Evolutionary conservation across 1,284 basidiomycete species (phyloP).

Genomic region (Dichomitus squalens): DNA sequence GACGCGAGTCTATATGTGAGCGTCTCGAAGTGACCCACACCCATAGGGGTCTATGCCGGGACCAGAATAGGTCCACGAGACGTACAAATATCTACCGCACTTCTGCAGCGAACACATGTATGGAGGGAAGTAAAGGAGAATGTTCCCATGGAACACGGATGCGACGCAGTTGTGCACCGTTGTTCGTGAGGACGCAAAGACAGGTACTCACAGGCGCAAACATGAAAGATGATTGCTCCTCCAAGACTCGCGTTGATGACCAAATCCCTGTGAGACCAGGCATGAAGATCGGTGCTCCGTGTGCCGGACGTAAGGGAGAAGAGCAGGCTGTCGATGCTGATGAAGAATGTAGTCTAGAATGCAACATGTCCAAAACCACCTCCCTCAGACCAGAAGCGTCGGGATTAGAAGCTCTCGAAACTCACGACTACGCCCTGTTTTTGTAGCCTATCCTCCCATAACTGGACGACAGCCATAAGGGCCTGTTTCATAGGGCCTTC

Average conservation of each 20-base stretch:
- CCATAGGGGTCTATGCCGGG: too few relatives aligned
- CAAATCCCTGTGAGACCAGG: conserved; percentile 23
- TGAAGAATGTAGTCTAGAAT: conserved; percentile 41
- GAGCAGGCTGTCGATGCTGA: conserved; percentile 38
- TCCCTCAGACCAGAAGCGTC: background rate
- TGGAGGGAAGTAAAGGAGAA: background rate
- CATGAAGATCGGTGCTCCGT: conserved; percentile 11
- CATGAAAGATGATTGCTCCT: conserved; percentile 41
- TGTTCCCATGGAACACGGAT: background rate
- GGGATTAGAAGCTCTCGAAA: background rate
- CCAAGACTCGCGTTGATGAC: conserved; percentile 35
- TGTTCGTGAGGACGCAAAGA: background rate
- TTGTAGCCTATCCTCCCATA: conserved; percentile 36
- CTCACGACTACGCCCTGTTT: conserved; percentile 34
- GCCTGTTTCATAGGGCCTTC: conserved; percentile 28
- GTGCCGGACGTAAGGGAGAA: conserved; percentile 32
- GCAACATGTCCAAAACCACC: background rate
- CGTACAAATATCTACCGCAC: too few relatives aligned
- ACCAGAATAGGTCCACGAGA: too few relatives aligned
- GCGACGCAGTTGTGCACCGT: too few relatives aligned
- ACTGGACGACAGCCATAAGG: conserved; percentile 29
- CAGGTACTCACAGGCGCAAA: conserved; percentile 33
- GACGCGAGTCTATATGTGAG: too few relatives aligned
- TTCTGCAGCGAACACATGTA: too few relatives aligned
- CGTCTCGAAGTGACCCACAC: too few relatives aligned